These are phyloP conservation scores for Tylopilus felleus DNA, from an alignment of 768 basidiomycete species.

Conservation along the genomic window DNA sequence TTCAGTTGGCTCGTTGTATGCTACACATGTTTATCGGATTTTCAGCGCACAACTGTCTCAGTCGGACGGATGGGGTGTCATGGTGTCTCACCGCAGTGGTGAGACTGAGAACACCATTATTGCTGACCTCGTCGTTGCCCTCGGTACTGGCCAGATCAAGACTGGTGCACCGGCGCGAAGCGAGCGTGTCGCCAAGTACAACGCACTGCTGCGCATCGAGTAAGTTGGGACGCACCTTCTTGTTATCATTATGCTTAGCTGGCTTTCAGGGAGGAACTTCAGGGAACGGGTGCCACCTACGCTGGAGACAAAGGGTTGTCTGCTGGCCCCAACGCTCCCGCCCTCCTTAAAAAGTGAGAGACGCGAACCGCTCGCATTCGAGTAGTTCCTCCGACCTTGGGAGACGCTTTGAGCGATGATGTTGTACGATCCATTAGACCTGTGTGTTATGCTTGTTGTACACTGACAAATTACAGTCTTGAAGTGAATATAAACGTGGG, in stretches of 20 bases:
- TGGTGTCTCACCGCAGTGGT: constrained; percentile 98
- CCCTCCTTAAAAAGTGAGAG: constrained; percentile 61
- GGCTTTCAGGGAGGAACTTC: constrained; percentile 66
- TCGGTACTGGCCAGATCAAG: constrained; percentile 94
- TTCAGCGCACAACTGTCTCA: constrained; percentile 89
- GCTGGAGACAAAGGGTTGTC: constrained; percentile 81
- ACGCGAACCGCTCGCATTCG: constrained; percentile 1
- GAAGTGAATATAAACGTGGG: constrained; percentile 15
- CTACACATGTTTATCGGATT: constrained; percentile 1
- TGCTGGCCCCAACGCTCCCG: constrained; percentile 69
- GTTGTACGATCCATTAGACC: constrained; percentile 31
- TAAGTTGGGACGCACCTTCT: constrained; percentile 38
- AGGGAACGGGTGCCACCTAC: constrained; percentile 58
- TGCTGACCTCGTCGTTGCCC: constrained; percentile 91
- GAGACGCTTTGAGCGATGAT: constrained; percentile 4
- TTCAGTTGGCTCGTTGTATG: neutral
- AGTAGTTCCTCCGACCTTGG: constrained; percentile 2
- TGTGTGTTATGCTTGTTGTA: constrained; percentile 23
- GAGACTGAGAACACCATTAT: constrained; percentile 98
- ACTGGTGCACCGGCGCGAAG: constrained; percentile 95
- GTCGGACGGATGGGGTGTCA: constrained; percentile 97
- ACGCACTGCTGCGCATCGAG: constrained; percentile 86
- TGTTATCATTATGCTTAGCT: neutral
- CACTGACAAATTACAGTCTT: constrained; percentile 21
- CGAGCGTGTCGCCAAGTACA: constrained; percentile 97